Evolutionary conservation across 345 rosid genomes (phyloP).

Genomic region (Pelargonium nanum): DNA sequence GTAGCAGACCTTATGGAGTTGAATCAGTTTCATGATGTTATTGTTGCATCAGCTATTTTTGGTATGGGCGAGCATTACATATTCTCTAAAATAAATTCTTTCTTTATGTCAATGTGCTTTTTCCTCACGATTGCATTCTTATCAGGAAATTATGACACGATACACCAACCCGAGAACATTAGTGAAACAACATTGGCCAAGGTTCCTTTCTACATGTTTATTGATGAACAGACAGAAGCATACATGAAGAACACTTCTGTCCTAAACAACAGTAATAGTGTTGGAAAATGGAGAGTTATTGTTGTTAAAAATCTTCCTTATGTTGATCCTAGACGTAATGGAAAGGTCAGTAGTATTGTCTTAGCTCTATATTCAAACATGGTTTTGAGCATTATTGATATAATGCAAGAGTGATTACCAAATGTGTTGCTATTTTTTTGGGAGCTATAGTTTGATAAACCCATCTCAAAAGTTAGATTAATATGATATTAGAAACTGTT

Average conservation of each 20-base stretch:
- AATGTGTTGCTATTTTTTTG: too few species aligned
- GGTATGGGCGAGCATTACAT: constrained; percentile 36
- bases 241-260: constrained; percentile 50
- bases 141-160: constrained; percentile 68
- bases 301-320: constrained; percentile 66
- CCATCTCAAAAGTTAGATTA: too few species aligned
- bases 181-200: constrained; percentile 51
- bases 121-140: constrained; percentile 14
- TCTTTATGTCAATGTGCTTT: neutral
- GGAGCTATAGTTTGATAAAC: too few species aligned
- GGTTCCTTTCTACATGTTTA: constrained; percentile 78
- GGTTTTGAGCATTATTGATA: constrained; percentile 2
- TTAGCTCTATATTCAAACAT: neutral
- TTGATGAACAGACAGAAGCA: constrained; percentile 75
- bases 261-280: constrained; percentile 41
- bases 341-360: constrained; percentile 41
- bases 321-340: constrained; percentile 70
- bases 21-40: constrained; percentile 52
- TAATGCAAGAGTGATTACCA: too few species aligned
- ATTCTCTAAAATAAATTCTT: neutral
- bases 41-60: constrained; percentile 86
- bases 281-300: constrained; percentile 79
- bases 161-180: constrained; percentile 65
- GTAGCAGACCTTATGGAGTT: constrained; percentile 55
- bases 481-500: too few species aligned